These are phyloP conservation scores for Phtheirospermum japonicum DNA, from an alignment of 257 asterid genomes.

Conservation along the genomic window DNA sequence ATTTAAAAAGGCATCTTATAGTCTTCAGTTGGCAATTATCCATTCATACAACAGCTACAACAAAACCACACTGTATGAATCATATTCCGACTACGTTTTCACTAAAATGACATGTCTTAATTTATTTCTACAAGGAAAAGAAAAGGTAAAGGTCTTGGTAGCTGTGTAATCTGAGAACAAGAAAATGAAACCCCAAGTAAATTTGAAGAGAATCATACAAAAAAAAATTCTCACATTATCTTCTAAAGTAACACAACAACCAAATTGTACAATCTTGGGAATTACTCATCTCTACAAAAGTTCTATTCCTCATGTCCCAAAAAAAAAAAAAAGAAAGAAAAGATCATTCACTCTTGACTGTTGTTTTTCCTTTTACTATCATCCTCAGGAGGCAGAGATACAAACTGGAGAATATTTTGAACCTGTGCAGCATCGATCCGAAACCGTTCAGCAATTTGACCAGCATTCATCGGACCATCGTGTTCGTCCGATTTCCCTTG, in stretches of 20 bases:
- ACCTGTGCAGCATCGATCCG: constrained; percentile 59
- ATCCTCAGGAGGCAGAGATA: constrained; percentile 66
- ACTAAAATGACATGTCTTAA: too few species aligned
- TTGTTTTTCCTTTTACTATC: constrained; percentile 40
- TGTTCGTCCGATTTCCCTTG: constrained; percentile 71
- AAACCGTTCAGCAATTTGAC: constrained; percentile 59
- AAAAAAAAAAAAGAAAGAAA: background rate
- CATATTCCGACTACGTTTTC: too few species aligned
- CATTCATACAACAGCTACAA: too few species aligned
- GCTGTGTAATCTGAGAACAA: too few species aligned
- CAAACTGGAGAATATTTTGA: constrained; percentile 60
- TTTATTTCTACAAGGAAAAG: too few species aligned
- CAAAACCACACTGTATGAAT: too few species aligned
- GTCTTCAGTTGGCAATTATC: too few species aligned
- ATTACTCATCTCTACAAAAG: constrained; percentile 28
- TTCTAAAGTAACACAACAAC: background rate
- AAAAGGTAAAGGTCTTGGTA: too few species aligned
- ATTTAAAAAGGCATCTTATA: too few species aligned
- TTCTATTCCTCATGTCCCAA: constrained; percentile 20
- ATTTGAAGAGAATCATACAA: background rate
- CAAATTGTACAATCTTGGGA: constrained; percentile 15
- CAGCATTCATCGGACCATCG: constrained; percentile 53
- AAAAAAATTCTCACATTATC: background rate
- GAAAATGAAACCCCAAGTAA: too few species aligned
- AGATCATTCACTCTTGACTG: constrained; percentile 34